These are phyloP conservation scores for Microsporum audouinii DNA, from an alignment of 2,329 filamentous ascomycete genomes.

Conservation along the genomic window DNA sequence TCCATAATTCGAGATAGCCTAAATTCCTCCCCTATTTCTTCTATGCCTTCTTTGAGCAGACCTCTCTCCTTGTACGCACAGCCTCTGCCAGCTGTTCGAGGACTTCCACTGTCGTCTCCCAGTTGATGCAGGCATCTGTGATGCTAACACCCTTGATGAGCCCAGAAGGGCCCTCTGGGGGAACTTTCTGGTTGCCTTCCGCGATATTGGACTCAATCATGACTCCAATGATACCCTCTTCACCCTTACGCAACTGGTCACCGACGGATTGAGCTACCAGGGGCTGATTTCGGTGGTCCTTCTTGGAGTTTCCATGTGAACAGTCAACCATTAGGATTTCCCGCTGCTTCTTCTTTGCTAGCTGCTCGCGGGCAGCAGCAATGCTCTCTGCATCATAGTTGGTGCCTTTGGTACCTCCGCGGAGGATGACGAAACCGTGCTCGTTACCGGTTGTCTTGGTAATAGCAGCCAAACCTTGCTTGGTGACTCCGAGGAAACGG, in stretches of 20 bases:
- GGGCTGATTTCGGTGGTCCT: constrained; percentile 95
- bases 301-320: constrained; percentile 89
- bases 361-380: constrained; percentile 65
- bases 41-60: constrained; percentile 13
- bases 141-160: constrained; percentile 93
- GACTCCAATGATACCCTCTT: constrained; percentile 82
- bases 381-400: constrained; percentile 88
- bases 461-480: constrained; percentile 88
- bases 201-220: constrained; percentile 99
- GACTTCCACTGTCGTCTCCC: constrained; percentile 71
- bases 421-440: constrained; percentile 91
- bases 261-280: constrained; percentile 75
- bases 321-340: constrained; percentile 93
- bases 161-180: constrained; percentile 68
- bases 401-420: constrained; percentile 83
- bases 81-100: constrained; percentile 78
- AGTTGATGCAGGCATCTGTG: constrained; percentile 92
- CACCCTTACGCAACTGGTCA: constrained; percentile 73
- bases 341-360: constrained; percentile 61
- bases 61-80: constrained; percentile 60
- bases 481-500: constrained; percentile 94
- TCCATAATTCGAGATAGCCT: too few species aligned
- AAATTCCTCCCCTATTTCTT: not conserved
- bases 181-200: constrained; percentile 88
- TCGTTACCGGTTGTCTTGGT: constrained; percentile 91